A percentile compares a stretch with the other conserved stretches of the same genome.
Conservation (phyloP, 306 rosid species). For the Cucurbita pepo region DNA sequence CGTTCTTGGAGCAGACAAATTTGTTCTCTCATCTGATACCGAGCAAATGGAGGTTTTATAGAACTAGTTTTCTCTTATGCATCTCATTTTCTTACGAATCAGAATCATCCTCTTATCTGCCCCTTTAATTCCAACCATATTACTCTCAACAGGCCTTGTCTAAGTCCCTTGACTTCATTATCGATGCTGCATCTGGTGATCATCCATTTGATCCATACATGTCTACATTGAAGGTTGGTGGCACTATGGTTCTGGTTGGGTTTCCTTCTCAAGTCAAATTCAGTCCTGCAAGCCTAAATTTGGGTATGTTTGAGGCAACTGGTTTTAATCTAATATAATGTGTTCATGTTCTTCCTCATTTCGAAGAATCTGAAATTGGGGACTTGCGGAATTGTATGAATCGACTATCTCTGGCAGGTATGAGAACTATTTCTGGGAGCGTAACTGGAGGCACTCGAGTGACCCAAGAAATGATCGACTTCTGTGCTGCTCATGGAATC, state of each 20-base stretch:
- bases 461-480: slow-evolving; percentile 61
- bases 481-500: slow-evolving; percentile 49
- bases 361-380: not conserved
- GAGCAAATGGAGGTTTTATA: slow-evolving; percentile 49
- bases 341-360: not conserved
- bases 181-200: slow-evolving; percentile 82
- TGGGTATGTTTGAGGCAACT: slow-evolving; percentile 25
- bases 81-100: not conserved
- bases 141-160: slow-evolving; percentile 35
- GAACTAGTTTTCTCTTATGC: not conserved
- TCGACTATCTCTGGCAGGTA: slow-evolving; percentile 27
- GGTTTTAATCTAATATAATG: not conserved
- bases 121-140: not conserved
- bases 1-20: slow-evolving; percentile 59
- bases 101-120: not conserved
- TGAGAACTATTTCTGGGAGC: slow-evolving; percentile 52
- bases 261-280: slow-evolving; percentile 67
- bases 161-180: slow-evolving; percentile 50
- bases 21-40: slow-evolving; percentile 62
- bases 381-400: not conserved
- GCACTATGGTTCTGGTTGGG: slow-evolving; percentile 54
- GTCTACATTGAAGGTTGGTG: slow-evolving; percentile 48
- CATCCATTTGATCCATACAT: slow-evolving; percentile 75
- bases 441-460: slow-evolving; percentile 47
- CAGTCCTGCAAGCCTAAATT: slow-evolving; percentile 44